These are phyloP conservation scores for Gaeumannomyces tritici DNA, from an alignment of 2,329 filamentous ascomycete genomes.

Conservation along the genomic window DNA sequence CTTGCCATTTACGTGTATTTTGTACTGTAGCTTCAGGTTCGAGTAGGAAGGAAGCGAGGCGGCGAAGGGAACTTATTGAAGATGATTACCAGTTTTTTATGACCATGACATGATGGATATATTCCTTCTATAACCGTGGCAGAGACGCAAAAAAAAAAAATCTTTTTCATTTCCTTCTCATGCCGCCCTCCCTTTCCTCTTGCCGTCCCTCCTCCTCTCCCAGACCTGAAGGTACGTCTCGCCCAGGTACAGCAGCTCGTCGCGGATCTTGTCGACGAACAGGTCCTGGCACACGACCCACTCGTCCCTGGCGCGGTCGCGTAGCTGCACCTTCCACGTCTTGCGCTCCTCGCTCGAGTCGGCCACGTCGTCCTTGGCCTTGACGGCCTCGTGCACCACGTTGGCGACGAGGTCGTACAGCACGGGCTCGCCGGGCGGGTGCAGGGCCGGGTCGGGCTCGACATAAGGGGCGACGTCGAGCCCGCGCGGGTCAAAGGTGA, in stretches of 20 bases:
- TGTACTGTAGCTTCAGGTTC: not conserved
- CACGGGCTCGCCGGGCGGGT: conserved; percentile 44
- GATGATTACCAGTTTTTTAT: no score
- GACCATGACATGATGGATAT: no score
- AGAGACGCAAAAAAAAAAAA: no score
- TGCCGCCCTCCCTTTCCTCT: conserved; percentile 25
- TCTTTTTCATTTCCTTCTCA: no score
- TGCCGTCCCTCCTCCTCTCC: conserved; percentile 67
- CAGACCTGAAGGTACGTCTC: conserved; percentile 96
- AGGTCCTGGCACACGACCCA: conserved; percentile 94
- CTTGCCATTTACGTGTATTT: not conserved
- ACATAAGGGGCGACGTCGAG: conserved; percentile 88
- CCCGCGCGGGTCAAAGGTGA: conserved; percentile 73
- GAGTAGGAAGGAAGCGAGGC: not conserved
- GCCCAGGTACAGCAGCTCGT: conserved; percentile 81
- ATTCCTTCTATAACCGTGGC: no score
- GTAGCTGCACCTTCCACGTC: conserved; percentile 88
- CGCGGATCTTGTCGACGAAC: conserved; percentile 82
- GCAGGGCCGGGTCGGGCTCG: conserved; percentile 71
- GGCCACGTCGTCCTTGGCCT: conserved; percentile 72
- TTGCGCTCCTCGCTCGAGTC: conserved; percentile 81
- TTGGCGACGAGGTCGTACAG: conserved; percentile 95
- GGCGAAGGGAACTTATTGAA: not conserved
- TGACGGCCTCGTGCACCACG: conserved; percentile 77
- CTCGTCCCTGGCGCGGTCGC: conserved; percentile 70